Percentiles rank a stretch among this genome's conserved stretches.
Evolutionary conservation across 176 grass and related monocot genomes (phyloP).

Genomic region (Triticum aestivum): IWGSC_CS_RefSeq_v2.1 NC_057799.1:407840168-407840667

Average conservation of each 20-base stretch:
- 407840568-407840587: constrained; percentile 80
- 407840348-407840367: constrained; percentile 21
- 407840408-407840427: constrained; percentile 1
- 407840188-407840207: constrained; percentile 71
- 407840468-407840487: constrained; percentile 15
- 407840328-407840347: constrained; percentile 80
- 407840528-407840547: constrained; percentile 69
- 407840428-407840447: neutral
- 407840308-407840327: constrained; percentile 70
- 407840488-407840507: constrained; percentile 77
- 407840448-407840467: constrained; percentile 6
- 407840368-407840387: constrained; percentile 9
- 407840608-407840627: neutral
- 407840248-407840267: constrained; percentile 78
- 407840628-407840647: constrained; percentile 15
- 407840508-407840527: constrained; percentile 83
- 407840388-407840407: constrained; percentile 12
- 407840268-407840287: constrained; percentile 60
- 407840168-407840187: constrained; percentile 70
- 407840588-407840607: constrained; percentile 53
- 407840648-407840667: neutral
- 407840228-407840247: constrained; percentile 70
- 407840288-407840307: constrained; percentile 66
- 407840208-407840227: constrained; percentile 67
- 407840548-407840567: constrained; percentile 73